Evolutionary conservation across 148 eudicot genomes (phyloP), one percentile per base, ranked within the genome.

Genomic region (Mesembryanthemum crystallinum): DNA sequence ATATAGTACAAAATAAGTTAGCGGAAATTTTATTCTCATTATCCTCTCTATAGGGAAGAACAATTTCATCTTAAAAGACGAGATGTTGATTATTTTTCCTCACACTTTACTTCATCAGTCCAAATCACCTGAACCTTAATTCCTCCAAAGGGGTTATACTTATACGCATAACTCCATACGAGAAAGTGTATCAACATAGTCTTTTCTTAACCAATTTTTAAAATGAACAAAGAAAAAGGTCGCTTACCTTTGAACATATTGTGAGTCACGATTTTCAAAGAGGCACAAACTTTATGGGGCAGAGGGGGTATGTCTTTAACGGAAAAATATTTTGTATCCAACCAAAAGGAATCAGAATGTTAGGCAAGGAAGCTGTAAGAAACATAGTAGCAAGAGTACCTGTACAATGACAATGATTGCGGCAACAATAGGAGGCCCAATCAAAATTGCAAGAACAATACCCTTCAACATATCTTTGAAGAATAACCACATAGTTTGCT

Each of bases 371-470:
- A 52, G 28, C 30, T 25, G 27, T 18, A 54, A 25, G 52, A 25
- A 74, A 39, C 35, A 61, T 62, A 24, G 52, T 47, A 43, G 60
- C 14, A 49, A 45, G 64, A 66, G 28, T 87, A 92, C 99, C 97
- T 96, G 98, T 66, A 96, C 99, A 71, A 96, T 92, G 67, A 87
- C 76, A 51, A 96, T 89, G 59, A 96, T 92, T 33, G 99, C 98
- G 83, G 98, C 91, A 52, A 96, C 97, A 80, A 96, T 91, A 55
- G 99, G 98, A 52, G 99, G 99, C 75, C 98, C 98, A 73, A 96
- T 92, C 59, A 91, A 63, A 32, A 87, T 70, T 55, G 98, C 79
- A 65, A 96, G 83, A 72, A 82, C 64, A 60, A 92, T 89, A 73
- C 97, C 83, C 86, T 96, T 96, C 82, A 96, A 77, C 89, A 96